phyloP scores from a whole-genome alignment of 805 yeast genomes.

The Saturnispora quitensis region DNA sequence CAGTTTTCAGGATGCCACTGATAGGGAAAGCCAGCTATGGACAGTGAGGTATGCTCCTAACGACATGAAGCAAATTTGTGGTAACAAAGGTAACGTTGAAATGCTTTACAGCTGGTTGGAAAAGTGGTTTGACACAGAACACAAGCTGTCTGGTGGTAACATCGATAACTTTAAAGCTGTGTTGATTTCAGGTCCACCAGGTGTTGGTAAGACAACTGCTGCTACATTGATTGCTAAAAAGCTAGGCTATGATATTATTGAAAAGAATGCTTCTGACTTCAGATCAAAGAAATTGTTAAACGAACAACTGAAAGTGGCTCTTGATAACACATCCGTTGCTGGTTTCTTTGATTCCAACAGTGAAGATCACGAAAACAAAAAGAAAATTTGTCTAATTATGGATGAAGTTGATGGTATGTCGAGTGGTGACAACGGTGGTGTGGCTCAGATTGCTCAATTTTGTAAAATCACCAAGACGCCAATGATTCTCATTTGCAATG shows the following conservation, averaged over 20 bases:
- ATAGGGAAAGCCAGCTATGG: constrained; percentile 52
- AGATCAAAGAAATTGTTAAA: constrained; percentile 75
- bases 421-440: constrained; percentile 98
- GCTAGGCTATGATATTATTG: constrained; percentile 65
- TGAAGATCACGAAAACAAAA: constrained; percentile 22
- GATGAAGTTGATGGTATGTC: constrained; percentile 99
- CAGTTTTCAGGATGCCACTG: constrained; percentile 20
- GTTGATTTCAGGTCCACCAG: constrained; percentile 81
- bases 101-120: constrained; percentile 66
- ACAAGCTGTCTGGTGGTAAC: constrained; percentile 46
- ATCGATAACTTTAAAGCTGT: constrained; percentile 71
- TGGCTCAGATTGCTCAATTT: constrained; percentile 83
- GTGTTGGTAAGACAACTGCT: constrained; percentile 76
- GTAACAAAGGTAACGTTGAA: constrained; percentile 70
- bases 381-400: constrained; percentile 78
- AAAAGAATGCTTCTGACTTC: constrained; percentile 82
- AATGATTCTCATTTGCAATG: constrained; percentile 88
- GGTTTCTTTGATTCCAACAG: constrained; percentile 49
- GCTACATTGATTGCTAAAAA: constrained; percentile 67
- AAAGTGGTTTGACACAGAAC: constrained; percentile 59
- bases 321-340: constrained; percentile 73
- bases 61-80: constrained; percentile 69
- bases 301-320: constrained; percentile 55
- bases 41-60: constrained; percentile 90
- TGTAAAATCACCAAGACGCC: constrained; percentile 85